Evolutionary conservation across 2,329 filamentous ascomycete genomes (phyloP).

Genomic region (Aureobasidium sp.): DNA sequence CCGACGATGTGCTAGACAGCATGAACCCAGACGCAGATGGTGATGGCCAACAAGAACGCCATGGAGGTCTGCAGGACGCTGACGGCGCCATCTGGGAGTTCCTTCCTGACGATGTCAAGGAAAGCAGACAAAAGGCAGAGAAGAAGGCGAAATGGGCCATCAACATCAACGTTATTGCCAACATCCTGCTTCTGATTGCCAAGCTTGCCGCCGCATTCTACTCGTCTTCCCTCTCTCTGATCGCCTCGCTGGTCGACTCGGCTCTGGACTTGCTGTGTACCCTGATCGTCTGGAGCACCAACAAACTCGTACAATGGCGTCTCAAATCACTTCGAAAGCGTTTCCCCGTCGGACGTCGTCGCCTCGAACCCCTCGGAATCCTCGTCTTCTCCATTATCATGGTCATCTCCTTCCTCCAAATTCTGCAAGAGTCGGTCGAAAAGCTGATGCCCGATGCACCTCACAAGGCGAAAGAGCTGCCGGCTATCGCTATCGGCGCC

Average conservation of each 20-base stretch:
- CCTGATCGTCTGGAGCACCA: conserved; percentile 55
- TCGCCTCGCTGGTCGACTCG: conserved; percentile 56
- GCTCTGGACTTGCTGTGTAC: conserved; percentile 56
- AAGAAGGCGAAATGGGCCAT: conserved; percentile 51
- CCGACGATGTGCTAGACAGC: conserved; percentile 54
- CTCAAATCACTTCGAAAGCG: conserved; percentile 43
- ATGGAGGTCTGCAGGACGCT: conserved; percentile 43
- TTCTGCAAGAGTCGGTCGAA: conserved; percentile 53
- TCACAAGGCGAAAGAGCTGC: conserved; percentile 44
- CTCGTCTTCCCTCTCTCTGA: conserved; percentile 53
- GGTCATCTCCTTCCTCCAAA: conserved; percentile 56
- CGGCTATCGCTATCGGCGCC: conserved; percentile 48
- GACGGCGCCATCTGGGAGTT: conserved; percentile 48
- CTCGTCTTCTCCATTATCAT: conserved; percentile 58
- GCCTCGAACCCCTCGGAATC: conserved; percentile 56
- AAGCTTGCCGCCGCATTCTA: conserved; percentile 50
- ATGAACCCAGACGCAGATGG: conserved; percentile 53
- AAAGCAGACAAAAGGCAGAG: conserved; percentile 40
- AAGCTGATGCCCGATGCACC: conserved; percentile 45
- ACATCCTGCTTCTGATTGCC: conserved; percentile 49
- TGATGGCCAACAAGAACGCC: conserved; percentile 49
- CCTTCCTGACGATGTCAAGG: conserved; percentile 48
- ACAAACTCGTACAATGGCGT: conserved; percentile 52
- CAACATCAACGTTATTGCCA: conserved; percentile 55
- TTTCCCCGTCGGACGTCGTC: conserved; percentile 52